Conservation (phyloP, 2,329 filamentous ascomycete genomes). For the Fusarium sublunatum region DNA sequence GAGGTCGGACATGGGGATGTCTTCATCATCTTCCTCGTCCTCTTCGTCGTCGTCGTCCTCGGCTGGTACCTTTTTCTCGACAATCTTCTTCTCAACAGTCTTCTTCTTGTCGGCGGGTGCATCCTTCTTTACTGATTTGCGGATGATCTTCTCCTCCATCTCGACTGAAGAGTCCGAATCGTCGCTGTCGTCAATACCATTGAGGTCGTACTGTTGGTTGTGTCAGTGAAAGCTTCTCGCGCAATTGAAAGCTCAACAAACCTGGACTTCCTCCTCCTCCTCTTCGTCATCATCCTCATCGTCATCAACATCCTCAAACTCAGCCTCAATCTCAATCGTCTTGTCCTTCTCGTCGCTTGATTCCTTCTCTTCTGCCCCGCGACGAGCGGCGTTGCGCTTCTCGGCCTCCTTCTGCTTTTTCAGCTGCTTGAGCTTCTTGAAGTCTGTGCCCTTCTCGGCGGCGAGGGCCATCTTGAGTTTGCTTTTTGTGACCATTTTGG, state of each 20-base stretch:
- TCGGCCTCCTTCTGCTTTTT: constrained; percentile 60
- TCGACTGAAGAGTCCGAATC: constrained; percentile 78
- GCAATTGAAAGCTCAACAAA: constrained; percentile 28
- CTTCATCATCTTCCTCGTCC: constrained; percentile 81
- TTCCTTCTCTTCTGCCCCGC: constrained; percentile 44
- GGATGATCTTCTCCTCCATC: constrained; percentile 76
- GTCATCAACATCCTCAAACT: constrained; percentile 49
- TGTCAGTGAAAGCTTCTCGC: not conserved
- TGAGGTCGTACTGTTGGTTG: constrained; percentile 60
- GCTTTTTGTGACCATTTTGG: constrained; percentile 57
- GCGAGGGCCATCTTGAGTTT: constrained; percentile 66
- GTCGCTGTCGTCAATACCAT: constrained; percentile 70
- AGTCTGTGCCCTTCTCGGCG: constrained; percentile 66
- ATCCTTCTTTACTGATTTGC: constrained; percentile 59
- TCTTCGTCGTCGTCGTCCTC: constrained; percentile 63
- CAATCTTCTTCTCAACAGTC: constrained; percentile 39
- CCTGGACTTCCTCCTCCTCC: constrained; percentile 48
- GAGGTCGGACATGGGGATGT: constrained; percentile 89
- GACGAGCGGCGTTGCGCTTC: constrained; percentile 50
- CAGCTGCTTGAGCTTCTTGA: constrained; percentile 62
- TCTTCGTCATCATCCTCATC: constrained; percentile 55
- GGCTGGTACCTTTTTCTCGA: constrained; percentile 18
- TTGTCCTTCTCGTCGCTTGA: constrained; percentile 51
- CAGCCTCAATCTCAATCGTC: constrained; percentile 54
- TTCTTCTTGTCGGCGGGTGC: constrained; percentile 55